phyloP scores from a whole-genome alignment of 1,139 yeast genomes.

The Yamadazyma sp. region DNA sequence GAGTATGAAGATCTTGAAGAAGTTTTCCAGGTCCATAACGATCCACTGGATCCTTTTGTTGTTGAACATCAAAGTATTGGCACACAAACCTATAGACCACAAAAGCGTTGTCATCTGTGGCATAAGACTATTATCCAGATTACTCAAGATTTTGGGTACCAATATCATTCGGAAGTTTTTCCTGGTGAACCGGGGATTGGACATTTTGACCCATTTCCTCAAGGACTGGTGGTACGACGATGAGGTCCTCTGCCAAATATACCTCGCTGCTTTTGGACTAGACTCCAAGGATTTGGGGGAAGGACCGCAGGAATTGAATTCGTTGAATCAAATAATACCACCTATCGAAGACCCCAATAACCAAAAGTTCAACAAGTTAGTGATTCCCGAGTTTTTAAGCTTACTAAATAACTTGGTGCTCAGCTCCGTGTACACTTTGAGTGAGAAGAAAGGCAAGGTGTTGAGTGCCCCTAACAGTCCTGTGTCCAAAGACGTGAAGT shows the following conservation, averaged over 20 bases:
- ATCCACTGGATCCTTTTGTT: constrained; percentile 67
- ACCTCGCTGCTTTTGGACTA: constrained; percentile 43
- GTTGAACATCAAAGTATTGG: constrained; percentile 32
- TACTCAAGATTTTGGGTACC: constrained; percentile 48
- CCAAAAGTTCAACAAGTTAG: constrained; percentile 20
- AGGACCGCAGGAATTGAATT: constrained; percentile 7
- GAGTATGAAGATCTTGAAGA: constrained; percentile 39
- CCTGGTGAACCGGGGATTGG: constrained; percentile 53
- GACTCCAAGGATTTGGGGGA: constrained; percentile 17
- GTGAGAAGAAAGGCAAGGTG: constrained; percentile 36
- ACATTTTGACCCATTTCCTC: constrained; percentile 48
- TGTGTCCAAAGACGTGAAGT: constrained; percentile 15
- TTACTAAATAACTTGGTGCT: constrained; percentile 42
- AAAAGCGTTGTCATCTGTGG: constrained; percentile 47
- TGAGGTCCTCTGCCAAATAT: constrained; percentile 31
- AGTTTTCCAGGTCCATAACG: constrained; percentile 57
- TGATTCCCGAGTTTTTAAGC: constrained; percentile 41
- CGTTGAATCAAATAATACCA: constrained; percentile 11
- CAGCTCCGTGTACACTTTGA: constrained; percentile 32
- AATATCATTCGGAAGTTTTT: constrained; percentile 51
- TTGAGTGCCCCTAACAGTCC: constrained; percentile 42
- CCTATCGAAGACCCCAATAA: constrained; percentile 1
- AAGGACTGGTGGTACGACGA: constrained; percentile 49
- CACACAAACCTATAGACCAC: constrained; percentile 12
- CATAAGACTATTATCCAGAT: constrained; percentile 48